Evolutionary conservation across 768 basidiomycete species (phyloP), one percentile per base, ranked within the genome.

Genomic region (Amanita subjunquillea): DNA sequence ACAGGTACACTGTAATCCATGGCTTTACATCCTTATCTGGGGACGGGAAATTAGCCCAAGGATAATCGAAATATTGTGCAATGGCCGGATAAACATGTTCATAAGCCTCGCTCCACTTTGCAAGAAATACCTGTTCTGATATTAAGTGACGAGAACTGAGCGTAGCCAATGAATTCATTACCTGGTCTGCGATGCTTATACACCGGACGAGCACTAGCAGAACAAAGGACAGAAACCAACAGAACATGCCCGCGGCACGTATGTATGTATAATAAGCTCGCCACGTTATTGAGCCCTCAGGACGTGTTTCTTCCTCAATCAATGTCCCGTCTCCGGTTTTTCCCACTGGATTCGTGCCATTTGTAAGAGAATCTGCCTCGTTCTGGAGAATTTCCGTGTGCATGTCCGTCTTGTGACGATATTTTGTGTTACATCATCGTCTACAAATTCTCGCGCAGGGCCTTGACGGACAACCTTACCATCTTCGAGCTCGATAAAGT

Each of bases 51-150:
- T 58, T 55, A 37, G 70, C 67, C 76, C 76, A 77, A 12, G 75
- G 75, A 55, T 69, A 67, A n/a, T 63, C 42, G 29, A 61, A 48
- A 12, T 54, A 55, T 36, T 57, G 27, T 8, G 56, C n/a, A 32
- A 53, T 47, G 3, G 55, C 38, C 20, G 54, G 57, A 58, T 60
- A 59, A 10, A 64, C 59, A 43, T 66, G 56, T 62, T 76, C 65
- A 55, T 85, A 85, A 10, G 84, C 83, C 60, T 83, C 82, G 8
- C 82, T 79, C 84, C 83, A 87, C 36, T 69, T 70, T 4, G 83
- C 80, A 17, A 87, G 69, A 62, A 81, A 87, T 22, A 85, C 69
- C 82, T 86, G 23, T 17, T 29, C 30, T 12, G 45, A 15, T 49
- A 44, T 50, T 23, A 23, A 40, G 27, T 4, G 6, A 25, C 25